A percentile compares a stretch with the other conserved stretches of the same genome.
Conservation (phyloP, 2,329 filamentous ascomycete genomes). For the Neurospora sp. region DNA sequence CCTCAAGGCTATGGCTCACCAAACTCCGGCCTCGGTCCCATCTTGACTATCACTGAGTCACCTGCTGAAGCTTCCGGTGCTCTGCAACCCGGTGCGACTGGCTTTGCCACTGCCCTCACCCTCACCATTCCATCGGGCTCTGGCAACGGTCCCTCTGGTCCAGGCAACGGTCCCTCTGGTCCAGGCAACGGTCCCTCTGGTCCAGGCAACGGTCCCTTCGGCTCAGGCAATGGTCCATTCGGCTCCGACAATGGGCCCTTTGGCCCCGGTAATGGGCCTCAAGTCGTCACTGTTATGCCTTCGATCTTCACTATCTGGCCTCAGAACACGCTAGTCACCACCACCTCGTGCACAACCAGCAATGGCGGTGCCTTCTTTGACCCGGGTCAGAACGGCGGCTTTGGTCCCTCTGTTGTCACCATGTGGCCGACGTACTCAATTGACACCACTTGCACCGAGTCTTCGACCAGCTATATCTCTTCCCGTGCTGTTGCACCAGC, state of each 20-base stretch:
- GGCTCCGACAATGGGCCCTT: background rate
- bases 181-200: background rate
- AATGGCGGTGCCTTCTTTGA: background rate
- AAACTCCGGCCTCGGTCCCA: background rate
- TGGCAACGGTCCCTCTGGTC: background rate
- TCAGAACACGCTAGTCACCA: background rate
- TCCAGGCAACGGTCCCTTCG: background rate
- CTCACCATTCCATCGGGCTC: constrained; percentile 1
- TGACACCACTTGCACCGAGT: constrained; percentile 12
- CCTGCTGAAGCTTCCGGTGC: background rate
- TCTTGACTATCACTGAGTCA: constrained; percentile 2
- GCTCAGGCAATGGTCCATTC: background rate
- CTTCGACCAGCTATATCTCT: constrained; percentile 7
- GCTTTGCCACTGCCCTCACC: background rate
- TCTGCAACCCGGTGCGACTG: background rate
- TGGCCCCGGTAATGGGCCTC: background rate
- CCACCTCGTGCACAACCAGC: constrained; percentile 5
- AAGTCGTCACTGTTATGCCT: constrained; percentile 5
- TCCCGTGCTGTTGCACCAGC: background rate
- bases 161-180: background rate
- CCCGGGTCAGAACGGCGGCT: background rate
- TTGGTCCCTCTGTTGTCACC: constrained; percentile 6
- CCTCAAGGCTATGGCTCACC: background rate
- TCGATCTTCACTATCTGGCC: constrained; percentile 3
- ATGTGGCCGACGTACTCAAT: constrained; percentile 8